A percentile compares a stretch with the other conserved stretches of the same genome.
These are phyloP conservation scores for Delphinella strobiligena DNA, from an alignment of 2,329 filamentous ascomycete species.

Conservation along the genomic window DNA sequence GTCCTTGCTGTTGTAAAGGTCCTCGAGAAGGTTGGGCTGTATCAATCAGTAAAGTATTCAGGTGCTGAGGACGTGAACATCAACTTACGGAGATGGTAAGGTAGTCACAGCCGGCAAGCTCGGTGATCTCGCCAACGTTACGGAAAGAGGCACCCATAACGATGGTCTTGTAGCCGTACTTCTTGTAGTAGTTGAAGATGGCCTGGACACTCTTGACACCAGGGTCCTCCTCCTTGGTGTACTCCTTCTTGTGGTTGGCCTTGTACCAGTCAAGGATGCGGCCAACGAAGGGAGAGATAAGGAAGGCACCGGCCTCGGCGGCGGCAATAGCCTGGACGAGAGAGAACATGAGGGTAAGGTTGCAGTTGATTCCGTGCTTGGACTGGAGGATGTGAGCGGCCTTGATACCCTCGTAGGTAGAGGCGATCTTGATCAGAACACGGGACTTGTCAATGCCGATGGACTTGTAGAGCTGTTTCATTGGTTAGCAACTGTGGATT, in stretches of 20 bases:
- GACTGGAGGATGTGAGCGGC: conserved; percentile 92
- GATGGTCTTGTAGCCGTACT: conserved; percentile 96
- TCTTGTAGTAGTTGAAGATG: conserved; percentile 99
- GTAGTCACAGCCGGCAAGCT: conserved; percentile 97
- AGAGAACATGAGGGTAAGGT: conserved; percentile 99
- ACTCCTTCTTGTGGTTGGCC: conserved; percentile 88
- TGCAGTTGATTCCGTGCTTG: conserved; percentile 94
- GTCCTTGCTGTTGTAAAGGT: conserved; percentile 74
- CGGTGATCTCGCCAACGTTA: conserved; percentile 90
- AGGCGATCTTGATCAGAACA: conserved; percentile 95
- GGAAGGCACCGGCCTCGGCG: conserved; percentile 88
- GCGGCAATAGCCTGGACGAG: conserved; percentile 86
- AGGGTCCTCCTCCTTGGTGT: conserved; percentile 79
- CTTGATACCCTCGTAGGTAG: conserved; percentile 99
- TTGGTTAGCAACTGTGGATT: conserved; percentile 14
- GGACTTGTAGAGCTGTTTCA: conserved; percentile 75
- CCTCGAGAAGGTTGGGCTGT: conserved; percentile 83
- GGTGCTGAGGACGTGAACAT: conserved; percentile 1
- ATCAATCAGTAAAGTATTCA: conserved; percentile 11
- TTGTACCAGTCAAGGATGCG: conserved; percentile 99
- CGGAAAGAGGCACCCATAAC: conserved; percentile 99
- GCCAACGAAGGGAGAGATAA: conserved; percentile 98
- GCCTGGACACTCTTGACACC: conserved; percentile 85
- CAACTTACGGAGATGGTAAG: conserved; percentile 81
- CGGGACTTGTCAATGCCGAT: conserved; percentile 87